Evolutionary conservation across 2,329 filamentous ascomycete species (phyloP).

Genomic region (Calonectria multiphialidica): DNA sequence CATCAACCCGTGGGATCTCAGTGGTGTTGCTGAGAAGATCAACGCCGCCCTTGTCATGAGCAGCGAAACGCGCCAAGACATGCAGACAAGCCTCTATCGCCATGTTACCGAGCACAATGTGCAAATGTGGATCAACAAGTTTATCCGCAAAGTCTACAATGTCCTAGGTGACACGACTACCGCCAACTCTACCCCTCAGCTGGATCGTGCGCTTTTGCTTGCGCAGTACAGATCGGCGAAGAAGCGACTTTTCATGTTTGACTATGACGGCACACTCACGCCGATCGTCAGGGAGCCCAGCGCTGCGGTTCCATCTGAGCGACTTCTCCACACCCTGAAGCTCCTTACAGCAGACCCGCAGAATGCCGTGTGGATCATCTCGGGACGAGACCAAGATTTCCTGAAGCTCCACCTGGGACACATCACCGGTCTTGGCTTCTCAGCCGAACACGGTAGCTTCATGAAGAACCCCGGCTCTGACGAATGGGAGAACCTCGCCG

Average conservation of each 20-base stretch:
- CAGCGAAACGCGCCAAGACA: slow-evolving; percentile 71
- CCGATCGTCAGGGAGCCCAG: slow-evolving; percentile 94
- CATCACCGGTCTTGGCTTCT: slow-evolving; percentile 89
- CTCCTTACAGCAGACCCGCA: slow-evolving; percentile 81
- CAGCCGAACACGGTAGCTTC: slow-evolving; percentile 97
- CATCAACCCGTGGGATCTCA: slow-evolving; percentile 96
- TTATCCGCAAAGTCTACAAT: slow-evolving; percentile 82
- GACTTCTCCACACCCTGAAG: slow-evolving; percentile 83
- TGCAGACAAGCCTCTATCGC: slow-evolving; percentile 82
- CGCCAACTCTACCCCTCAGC: slow-evolving; percentile 80
- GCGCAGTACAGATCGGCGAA: slow-evolving; percentile 79
- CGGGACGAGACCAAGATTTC: slow-evolving; percentile 92
- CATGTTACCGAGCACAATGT: slow-evolving; percentile 90
- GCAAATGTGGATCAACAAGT: slow-evolving; percentile 85
- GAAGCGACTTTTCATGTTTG: slow-evolving; percentile 95
- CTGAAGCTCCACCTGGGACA: slow-evolving; percentile 92
- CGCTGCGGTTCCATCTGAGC: slow-evolving; percentile 87
- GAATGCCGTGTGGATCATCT: slow-evolving; percentile 99
- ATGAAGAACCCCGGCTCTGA: slow-evolving; percentile 83
- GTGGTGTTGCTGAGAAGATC: slow-evolving; percentile 86
- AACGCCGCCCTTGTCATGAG: slow-evolving; percentile 85
- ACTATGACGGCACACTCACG: slow-evolving; percentile 97
- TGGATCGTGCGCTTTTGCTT: slow-evolving; percentile 81
- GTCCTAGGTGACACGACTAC: slow-evolving; percentile 84
- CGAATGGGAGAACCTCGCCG: slow-evolving; percentile 90